These are phyloP conservation scores for Claviceps pusilla DNA, from an alignment of 2,329 filamentous ascomycete species.

Conservation along the genomic window DNA sequence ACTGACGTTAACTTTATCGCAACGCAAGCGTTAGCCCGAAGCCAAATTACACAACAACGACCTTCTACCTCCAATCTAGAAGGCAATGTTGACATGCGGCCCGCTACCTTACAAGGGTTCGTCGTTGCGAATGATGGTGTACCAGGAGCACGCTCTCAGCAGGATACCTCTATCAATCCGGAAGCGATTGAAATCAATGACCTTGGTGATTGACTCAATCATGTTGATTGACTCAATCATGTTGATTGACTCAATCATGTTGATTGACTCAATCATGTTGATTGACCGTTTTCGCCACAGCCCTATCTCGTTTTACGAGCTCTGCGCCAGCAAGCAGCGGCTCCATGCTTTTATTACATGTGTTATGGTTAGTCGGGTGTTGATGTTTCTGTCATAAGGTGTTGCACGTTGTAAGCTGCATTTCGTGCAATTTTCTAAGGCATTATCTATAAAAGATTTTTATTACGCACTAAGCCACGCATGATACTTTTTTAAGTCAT, in stretches of 20 bases:
- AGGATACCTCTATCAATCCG: conserved; percentile 48
- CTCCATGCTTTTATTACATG: too few species aligned
- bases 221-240: too few species aligned
- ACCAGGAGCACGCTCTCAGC: conserved; percentile 32
- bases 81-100: conserved; percentile 75
- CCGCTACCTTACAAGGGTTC: conserved; percentile 78
- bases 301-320: too few species aligned
- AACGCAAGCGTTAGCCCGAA: conserved; percentile 77
- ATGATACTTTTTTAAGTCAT: too few species aligned
- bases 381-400: too few species aligned
- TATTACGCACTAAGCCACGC: too few species aligned
- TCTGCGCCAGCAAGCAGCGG: too few species aligned
- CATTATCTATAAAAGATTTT: too few species aligned
- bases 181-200: conserved; percentile 73
- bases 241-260: conserved; percentile 25
- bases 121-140: conserved; percentile 71
- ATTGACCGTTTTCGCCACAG: too few species aligned
- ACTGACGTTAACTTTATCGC: conserved; percentile 98
- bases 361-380: too few species aligned
- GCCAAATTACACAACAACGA: conserved; percentile 43
- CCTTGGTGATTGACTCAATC: conserved; percentile 39
- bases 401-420: too few species aligned
- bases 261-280: conserved; percentile 24
- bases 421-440: too few species aligned
- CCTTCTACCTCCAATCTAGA: conserved; percentile 64